Percentiles rank a stretch among this genome's conserved stretches.
Evolutionary conservation across 2,329 filamentous ascomycete species (phyloP).

Genomic region (Zalaria sp.): DNA sequence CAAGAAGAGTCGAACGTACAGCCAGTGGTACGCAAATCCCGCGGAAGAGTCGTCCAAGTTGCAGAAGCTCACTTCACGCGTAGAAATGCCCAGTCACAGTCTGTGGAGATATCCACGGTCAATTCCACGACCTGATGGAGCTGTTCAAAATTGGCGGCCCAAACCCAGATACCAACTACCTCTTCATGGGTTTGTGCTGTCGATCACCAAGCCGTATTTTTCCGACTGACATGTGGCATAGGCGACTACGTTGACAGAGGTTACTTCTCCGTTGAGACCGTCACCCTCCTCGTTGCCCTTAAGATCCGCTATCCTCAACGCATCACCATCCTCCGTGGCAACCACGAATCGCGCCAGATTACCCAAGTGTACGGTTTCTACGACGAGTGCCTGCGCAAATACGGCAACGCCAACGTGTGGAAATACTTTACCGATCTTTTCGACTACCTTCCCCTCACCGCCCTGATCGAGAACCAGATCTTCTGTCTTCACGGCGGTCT

Average conservation of each 20-base stretch:
- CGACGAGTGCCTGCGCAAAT: slow-evolving; percentile 64
- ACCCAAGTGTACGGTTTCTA: slow-evolving; percentile 70
- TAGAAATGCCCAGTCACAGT: slow-evolving; percentile 95
- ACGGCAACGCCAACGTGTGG: slow-evolving; percentile 66
- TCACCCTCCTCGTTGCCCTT: slow-evolving; percentile 86
- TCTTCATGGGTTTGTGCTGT: slow-evolving; percentile 75
- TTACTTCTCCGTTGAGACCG: slow-evolving; percentile 97
- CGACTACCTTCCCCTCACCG: slow-evolving; percentile 60
- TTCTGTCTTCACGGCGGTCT: slow-evolving; percentile 60
- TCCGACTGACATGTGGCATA: slow-evolving; percentile 21
- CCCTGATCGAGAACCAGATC: slow-evolving; percentile 60
- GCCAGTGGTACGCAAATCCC: slow-evolving; percentile 63
- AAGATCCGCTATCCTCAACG: slow-evolving; percentile 80
- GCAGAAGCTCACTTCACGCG: neutral
- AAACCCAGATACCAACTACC: slow-evolving; percentile 97
- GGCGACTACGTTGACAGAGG: slow-evolving; percentile 97
- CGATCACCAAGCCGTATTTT: neutral
- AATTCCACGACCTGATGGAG: slow-evolving; percentile 99
- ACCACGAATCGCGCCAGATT: slow-evolving; percentile 65
- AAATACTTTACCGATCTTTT: slow-evolving; percentile 69
- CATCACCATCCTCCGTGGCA: slow-evolving; percentile 59
- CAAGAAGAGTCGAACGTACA: slow-evolving; percentile 98
- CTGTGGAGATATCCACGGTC: slow-evolving; percentile 96
- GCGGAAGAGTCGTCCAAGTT: too few species aligned
- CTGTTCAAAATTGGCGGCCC: slow-evolving; percentile 97